Base-by-base conservation (phyloP, 176 grass and related monocot genomes). In the Carex cristatella region DNA sequence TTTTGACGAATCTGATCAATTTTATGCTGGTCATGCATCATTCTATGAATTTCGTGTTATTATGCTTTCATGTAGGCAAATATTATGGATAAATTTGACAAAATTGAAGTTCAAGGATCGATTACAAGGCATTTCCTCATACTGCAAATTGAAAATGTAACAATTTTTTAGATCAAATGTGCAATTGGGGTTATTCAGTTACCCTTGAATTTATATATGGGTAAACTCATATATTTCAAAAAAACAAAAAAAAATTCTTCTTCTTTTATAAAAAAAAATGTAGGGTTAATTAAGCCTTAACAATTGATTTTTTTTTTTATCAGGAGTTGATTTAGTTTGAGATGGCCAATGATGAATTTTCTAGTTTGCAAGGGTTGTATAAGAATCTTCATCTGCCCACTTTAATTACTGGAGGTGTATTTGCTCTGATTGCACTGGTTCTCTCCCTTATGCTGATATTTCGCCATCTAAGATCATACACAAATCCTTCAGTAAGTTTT, bases 371-470 rank as follows among this genome's bases (percentile, higher is more conserved):
- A 69, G 92, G 61, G 80, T 1, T 87, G n/a, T 91, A 93, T 55
- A 79, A 80, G 32, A 87, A 85, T 79, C 66, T 93, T 53, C 93
- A 93, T 84, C 57, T 65, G 5, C 86, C 88, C 0, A 88, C 75
- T 0, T 88, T 98, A 72, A 64, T 89, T 62, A 85, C 86, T 38
- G 91, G 93, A 28, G 92, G 84, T 30, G 84, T 57, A 64, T 94
- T 83, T 57, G 93, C 87, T 35, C 53, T 94, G 1, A 85, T 88
- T 9, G 90, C 91, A 1, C 69, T 93, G 49, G 79, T 93, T n/a
- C 78, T 98, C 66, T 98, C 95, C 6, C 76, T 92, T 46, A 88
- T 94, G 79, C 91, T 98, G 60, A 94, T 98, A 78, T 86, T 98
- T 80, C 83, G 92, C 38, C 92, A 94, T 81, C 91, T 98, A 31